Conservation (phyloP, 2,329 filamentous ascomycete species). For the Didymella keratinophila region DNA sequence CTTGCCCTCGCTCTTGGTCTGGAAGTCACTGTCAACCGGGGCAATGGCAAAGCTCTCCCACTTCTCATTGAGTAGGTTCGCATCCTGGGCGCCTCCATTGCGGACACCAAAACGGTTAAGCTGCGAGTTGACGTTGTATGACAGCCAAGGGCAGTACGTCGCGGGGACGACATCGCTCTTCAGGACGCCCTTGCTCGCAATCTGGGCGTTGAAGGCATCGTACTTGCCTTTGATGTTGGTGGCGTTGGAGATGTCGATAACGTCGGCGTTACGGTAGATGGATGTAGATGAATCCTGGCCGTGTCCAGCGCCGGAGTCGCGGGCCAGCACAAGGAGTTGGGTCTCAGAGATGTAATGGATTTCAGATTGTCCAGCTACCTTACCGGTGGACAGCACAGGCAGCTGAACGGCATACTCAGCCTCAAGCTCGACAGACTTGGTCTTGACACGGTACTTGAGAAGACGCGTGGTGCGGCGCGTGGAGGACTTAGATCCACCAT, state of each 20-base stretch:
- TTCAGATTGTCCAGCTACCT: slow-evolving; percentile 72
- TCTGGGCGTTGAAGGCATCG: slow-evolving; percentile 52
- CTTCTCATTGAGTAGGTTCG: slow-evolving; percentile 73
- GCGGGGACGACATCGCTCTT: slow-evolving; percentile 64
- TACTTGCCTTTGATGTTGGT: slow-evolving; percentile 65
- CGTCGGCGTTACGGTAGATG: slow-evolving; percentile 72
- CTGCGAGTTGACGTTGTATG: slow-evolving; percentile 72
- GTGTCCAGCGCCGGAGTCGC: slow-evolving; percentile 68
- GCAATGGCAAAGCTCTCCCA: slow-evolving; percentile 75
- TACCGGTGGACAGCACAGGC: slow-evolving; percentile 63
- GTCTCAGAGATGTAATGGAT: slow-evolving; percentile 69
- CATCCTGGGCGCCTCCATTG: slow-evolving; percentile 70
- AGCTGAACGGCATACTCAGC: slow-evolving; percentile 73
- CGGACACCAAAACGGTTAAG: slow-evolving; percentile 71
- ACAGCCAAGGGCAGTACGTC: slow-evolving; percentile 70
- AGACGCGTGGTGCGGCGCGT: slow-evolving; percentile 67
- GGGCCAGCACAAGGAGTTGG: slow-evolving; percentile 72
- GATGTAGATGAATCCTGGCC: slow-evolving; percentile 63
- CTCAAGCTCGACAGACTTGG: slow-evolving; percentile 56
- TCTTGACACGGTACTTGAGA: slow-evolving; percentile 68
- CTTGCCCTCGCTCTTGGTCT: slow-evolving; percentile 60
- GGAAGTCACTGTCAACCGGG: slow-evolving; percentile 58
- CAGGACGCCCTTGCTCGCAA: slow-evolving; percentile 63
- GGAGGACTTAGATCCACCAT: slow-evolving; percentile 63
- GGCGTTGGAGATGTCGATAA: slow-evolving; percentile 69